Evolutionary conservation across 176 grass and related monocot genomes (phyloP).

Genomic region (Lolium rigidum): DNA sequence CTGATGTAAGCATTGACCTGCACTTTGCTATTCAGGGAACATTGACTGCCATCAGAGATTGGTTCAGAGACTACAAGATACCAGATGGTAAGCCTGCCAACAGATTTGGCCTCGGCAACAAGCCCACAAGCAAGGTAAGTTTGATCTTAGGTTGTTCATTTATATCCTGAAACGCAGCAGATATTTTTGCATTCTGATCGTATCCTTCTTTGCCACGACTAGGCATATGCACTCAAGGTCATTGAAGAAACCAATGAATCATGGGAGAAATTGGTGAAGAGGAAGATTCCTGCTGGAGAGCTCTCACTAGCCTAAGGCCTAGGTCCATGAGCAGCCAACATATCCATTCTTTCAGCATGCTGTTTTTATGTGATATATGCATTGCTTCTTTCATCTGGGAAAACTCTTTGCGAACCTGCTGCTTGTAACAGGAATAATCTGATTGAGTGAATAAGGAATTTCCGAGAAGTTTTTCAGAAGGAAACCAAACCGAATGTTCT

Average conservation of each 20-base stretch:
- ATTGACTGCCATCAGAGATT: conserved; percentile 91
- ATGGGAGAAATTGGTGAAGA: conserved; percentile 91
- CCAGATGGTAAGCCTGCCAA: conserved; percentile 98
- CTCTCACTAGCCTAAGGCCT: conserved; percentile 71
- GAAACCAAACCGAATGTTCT: conserved; percentile 1
- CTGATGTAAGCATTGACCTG: no score
- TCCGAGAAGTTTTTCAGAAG: conserved; percentile 4
- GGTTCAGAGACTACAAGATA: conserved; percentile 99
- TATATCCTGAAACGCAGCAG: conserved; percentile 3
- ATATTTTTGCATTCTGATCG: conserved; percentile 21
- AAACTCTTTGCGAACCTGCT: conserved; percentile 3
- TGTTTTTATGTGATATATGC: conserved; percentile 20
- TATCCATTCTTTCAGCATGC: conserved; percentile 45
- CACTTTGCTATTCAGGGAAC: conserved; percentile 67
- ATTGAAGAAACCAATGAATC: conserved; percentile 95
- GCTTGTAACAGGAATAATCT: conserved; percentile 35
- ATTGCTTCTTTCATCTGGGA: conserved; percentile 27
- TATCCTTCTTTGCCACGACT: conserved; percentile 37
- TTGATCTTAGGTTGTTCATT: conserved; percentile 9
- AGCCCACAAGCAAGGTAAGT: conserved; percentile 84
- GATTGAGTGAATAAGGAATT: conserved; percentile 45
- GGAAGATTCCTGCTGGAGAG: conserved; percentile 91
- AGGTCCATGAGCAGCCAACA: conserved; percentile 22
- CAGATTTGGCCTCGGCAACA: conserved; percentile 89
- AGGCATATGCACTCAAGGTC: conserved; percentile 97